Conservation (phyloP, 2,329 filamentous ascomycete species). For the Sporothrix phasma region DNA sequence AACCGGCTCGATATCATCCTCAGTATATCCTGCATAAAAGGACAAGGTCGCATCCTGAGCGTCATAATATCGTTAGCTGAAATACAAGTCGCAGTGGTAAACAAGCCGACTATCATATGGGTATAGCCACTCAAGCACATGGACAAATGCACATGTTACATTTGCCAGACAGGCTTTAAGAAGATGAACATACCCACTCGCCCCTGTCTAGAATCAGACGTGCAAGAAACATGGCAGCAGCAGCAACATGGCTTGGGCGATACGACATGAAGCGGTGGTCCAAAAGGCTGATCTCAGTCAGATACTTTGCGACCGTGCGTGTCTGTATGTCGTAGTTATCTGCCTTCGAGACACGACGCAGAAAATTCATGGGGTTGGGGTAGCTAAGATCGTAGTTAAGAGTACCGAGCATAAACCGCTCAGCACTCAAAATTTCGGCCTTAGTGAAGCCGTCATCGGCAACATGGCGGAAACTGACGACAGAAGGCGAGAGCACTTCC, state of each 20-base stretch:
- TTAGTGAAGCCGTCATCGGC: constrained; percentile 95
- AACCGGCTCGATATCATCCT: constrained; percentile 86
- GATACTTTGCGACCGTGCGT: constrained; percentile 91
- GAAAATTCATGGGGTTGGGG: constrained; percentile 99
- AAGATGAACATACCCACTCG: constrained; percentile 60
- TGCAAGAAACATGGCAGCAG: constrained; percentile 88
- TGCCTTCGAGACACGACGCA: constrained; percentile 95
- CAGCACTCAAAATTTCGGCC: constrained; percentile 91
- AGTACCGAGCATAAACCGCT: constrained; percentile 83
- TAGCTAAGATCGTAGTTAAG: constrained; percentile 97
- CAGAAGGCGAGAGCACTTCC: constrained; percentile 92
- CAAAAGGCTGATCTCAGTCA: constrained; percentile 92
- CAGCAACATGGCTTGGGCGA: constrained; percentile 81
- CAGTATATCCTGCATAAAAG: constrained; percentile 87
- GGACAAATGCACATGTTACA: background rate
- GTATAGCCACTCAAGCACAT: background rate
- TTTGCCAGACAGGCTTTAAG: background rate
- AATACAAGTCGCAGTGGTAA: background rate
- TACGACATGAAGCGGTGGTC: constrained; percentile 90
- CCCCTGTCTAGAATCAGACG: constrained; percentile 84
- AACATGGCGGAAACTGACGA: constrained; percentile 93
- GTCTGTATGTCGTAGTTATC: constrained; percentile 99
- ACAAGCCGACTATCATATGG: background rate
- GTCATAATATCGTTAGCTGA: constrained; percentile 3
- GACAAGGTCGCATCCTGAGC: constrained; percentile 68